Evolutionary conservation across 2,329 filamentous ascomycete genomes (phyloP).

Genomic region (Diplocarpon mali): DNA sequence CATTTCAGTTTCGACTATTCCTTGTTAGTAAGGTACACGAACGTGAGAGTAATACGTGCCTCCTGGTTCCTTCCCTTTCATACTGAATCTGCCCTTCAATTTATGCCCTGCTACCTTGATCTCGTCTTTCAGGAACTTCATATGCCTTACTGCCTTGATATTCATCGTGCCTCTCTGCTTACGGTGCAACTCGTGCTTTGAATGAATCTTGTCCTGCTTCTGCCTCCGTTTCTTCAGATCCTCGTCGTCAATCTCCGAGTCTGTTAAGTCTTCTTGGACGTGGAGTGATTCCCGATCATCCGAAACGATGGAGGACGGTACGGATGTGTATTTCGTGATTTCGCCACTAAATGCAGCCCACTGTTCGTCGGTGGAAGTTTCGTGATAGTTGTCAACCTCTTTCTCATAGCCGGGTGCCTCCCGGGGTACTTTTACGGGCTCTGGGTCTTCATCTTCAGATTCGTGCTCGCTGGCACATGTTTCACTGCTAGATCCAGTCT

Average conservation of each 20-base stretch:
- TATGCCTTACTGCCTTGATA: slow-evolving; percentile 13
- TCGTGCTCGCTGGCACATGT: not conserved
- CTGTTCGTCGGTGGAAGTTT: slow-evolving; percentile 3
- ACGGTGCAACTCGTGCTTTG: slow-evolving; percentile 10
- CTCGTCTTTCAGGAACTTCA: slow-evolving; percentile 16
- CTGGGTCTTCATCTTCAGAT: slow-evolving; percentile 5
- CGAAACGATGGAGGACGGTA: slow-evolving; percentile 5
- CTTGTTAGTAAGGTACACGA: not conserved
- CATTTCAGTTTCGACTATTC: slow-evolving; percentile 4
- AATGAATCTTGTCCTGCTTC: slow-evolving; percentile 12
- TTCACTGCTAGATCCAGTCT: not conserved
- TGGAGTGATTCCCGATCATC: slow-evolving; percentile 6
- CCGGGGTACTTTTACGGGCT: slow-evolving; percentile 9
- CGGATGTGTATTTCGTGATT: slow-evolving; percentile 6
- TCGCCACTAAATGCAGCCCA: slow-evolving; percentile 10
- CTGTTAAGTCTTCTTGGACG: slow-evolving; percentile 14
- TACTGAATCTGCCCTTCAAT: slow-evolving; percentile 11
- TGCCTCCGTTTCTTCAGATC: slow-evolving; percentile 15
- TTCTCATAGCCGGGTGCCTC: slow-evolving; percentile 11
- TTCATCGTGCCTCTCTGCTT: slow-evolving; percentile 15
- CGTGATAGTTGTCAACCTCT: slow-evolving; percentile 9
- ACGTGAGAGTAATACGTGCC: not conserved
- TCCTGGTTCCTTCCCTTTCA: slow-evolving; percentile 14
- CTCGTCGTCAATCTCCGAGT: slow-evolving; percentile 16
- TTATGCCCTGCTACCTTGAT: slow-evolving; percentile 15